A percentile compares a stretch with the other conserved stretches of the same genome.
Conservation (phyloP, 2,329 filamentous ascomycete species). For the Calycina herbarum region DNA sequence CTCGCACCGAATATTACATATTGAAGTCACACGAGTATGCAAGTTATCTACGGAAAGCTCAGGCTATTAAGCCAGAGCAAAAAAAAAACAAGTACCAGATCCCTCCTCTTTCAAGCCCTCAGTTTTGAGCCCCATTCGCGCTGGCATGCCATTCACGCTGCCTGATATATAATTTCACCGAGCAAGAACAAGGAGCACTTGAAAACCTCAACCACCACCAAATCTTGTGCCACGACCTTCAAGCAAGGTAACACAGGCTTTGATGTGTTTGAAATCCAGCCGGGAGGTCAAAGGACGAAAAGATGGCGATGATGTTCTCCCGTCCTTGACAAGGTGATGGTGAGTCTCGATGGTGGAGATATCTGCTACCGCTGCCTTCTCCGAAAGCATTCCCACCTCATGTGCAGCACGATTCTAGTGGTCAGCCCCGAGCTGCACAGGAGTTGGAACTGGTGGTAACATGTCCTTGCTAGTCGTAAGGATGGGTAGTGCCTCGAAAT, state of each 20-base stretch:
- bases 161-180: background rate
- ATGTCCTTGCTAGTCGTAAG: background rate
- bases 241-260: background rate
- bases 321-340: background rate
- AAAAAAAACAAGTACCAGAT: background rate
- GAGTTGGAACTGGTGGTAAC: background rate
- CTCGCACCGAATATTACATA: slow-evolving; percentile 22
- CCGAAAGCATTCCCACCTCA: background rate
- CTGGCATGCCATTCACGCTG: background rate
- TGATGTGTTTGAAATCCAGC: background rate
- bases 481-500: background rate
- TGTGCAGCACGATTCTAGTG: background rate
- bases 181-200: background rate
- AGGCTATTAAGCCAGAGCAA: slow-evolving; percentile 12
- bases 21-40: slow-evolving; percentile 32
- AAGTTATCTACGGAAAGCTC: slow-evolving; percentile 31
- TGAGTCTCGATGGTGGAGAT: background rate
- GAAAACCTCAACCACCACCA: background rate
- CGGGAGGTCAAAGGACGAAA: background rate
- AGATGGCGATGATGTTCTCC: background rate
- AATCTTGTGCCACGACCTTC: background rate
- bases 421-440: background rate
- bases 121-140: background rate
- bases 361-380: background rate
- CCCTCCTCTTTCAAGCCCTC: slow-evolving; percentile 4